Evolutionary conservation across 108 stramenopile species (phyloP).

Genomic region (Stephanodiscus minutulus): DNA sequence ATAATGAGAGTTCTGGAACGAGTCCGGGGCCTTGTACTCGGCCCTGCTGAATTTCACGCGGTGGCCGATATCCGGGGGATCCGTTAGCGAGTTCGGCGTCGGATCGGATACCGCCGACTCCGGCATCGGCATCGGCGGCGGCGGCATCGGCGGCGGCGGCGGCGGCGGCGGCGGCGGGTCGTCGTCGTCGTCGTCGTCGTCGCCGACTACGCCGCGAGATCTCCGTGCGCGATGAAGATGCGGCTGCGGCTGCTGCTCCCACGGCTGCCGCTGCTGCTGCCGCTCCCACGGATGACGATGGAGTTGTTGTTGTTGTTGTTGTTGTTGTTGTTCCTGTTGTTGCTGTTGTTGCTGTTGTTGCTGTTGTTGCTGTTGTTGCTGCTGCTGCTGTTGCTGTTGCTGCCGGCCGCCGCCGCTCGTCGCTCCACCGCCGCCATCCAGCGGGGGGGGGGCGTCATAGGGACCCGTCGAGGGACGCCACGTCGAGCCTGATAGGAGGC

Average conservation of each 20-base stretch:
- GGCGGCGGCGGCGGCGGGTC: neutral
- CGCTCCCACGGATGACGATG: neutral
- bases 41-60: conserved; percentile 4
- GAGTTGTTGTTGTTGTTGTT: neutral
- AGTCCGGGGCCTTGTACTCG: conserved; percentile 3
- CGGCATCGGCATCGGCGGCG: too few relatives aligned
- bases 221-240: too few relatives aligned
- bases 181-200: neutral
- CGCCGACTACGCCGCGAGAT: neutral
- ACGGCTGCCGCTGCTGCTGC: neutral
- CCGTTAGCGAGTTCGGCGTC: conserved; percentile 2
- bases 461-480: conserved; percentile 3
- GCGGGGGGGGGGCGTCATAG: neutral
- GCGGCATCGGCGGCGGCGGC: too few relatives aligned
- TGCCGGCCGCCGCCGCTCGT: conserved; percentile 1
- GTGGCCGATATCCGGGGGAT: neutral
- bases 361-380: neutral
- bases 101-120: neutral
- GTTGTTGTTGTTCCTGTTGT: neutral
- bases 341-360: neutral
- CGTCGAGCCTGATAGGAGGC: conserved; percentile 2
- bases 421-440: conserved; percentile 4
- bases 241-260: too few relatives aligned
- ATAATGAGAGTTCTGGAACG: neutral
- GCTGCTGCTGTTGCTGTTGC: neutral